A percentile compares a stretch with the other conserved stretches of the same genome.
Conservation (phyloP, 371 early-diverging fungal genomes). For the Dinochytrium kinnereticum region DNA sequence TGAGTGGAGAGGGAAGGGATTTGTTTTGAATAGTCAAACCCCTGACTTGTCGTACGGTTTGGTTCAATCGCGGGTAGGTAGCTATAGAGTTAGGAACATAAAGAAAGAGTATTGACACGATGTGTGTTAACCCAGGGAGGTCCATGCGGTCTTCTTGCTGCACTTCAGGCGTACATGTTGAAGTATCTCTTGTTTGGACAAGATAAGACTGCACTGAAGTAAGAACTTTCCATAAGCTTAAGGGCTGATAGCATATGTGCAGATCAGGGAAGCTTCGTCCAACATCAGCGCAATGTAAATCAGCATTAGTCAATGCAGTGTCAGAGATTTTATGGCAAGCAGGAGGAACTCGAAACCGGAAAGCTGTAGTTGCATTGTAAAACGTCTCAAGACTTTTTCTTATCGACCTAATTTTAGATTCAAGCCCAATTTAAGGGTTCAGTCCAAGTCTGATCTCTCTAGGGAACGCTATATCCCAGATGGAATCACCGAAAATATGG, state of each 20-base stretch:
- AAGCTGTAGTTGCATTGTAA: slow-evolving; percentile 41
- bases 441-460: slow-evolving; percentile 12
- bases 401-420: slow-evolving; percentile 16
- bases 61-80: slow-evolving; percentile 47
- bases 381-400: not conserved
- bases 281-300: slow-evolving; percentile 20
- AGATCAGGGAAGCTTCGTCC: slow-evolving; percentile 41
- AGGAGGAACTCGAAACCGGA: slow-evolving; percentile 25
- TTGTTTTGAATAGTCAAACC: slow-evolving; percentile 35
- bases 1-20: slow-evolving; percentile 56
- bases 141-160: slow-evolving; percentile 57
- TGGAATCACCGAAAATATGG: slow-evolving; percentile 43
- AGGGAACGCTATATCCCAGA: slow-evolving; percentile 35
- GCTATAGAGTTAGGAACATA: too few species aligned
- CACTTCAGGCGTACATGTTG: slow-evolving; percentile 48
- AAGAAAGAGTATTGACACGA: too few species aligned
- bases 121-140: too few species aligned
- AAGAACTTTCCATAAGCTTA: not conserved
- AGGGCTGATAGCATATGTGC: not conserved
- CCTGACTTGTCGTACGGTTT: slow-evolving; percentile 48
- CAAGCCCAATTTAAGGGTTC: slow-evolving; percentile 19
- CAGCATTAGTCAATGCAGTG: slow-evolving; percentile 37
- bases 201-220: slow-evolving; percentile 23
- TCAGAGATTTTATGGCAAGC: slow-evolving; percentile 51
- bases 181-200: slow-evolving; percentile 41